These are phyloP conservation scores for Diplodia scrobiculata DNA, from an alignment of 2,329 filamentous ascomycete genomes.

Conservation along the genomic window DNA sequence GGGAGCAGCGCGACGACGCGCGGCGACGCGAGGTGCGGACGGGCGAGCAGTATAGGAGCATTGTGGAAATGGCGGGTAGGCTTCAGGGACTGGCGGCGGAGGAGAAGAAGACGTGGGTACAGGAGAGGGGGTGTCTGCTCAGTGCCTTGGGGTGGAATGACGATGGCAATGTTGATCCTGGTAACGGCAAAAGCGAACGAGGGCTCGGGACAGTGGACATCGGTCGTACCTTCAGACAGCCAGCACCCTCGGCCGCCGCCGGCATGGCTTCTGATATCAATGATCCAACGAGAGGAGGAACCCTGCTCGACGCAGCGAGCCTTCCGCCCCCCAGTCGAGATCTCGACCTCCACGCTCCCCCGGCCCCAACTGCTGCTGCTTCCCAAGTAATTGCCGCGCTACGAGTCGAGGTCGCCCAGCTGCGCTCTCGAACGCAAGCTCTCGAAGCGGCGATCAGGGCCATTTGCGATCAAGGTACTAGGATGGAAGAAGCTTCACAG, in stretches of 20 bases:
- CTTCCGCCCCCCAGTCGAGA: neutral
- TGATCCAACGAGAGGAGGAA: neutral
- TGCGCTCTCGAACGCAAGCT: conserved; percentile 38
- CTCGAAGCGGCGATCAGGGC: conserved; percentile 37
- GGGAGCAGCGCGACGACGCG: conserved; percentile 52
- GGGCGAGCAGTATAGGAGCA: conserved; percentile 54
- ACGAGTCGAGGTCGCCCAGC: conserved; percentile 38
- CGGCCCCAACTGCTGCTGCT: neutral
- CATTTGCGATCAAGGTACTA: conserved; percentile 38
- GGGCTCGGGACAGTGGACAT: neutral
- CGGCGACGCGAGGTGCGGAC: conserved; percentile 48
- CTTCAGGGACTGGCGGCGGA: conserved; percentile 50
- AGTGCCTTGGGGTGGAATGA: conserved; percentile 41
- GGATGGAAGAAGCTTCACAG: conserved; percentile 37
- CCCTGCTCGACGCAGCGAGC: neutral
- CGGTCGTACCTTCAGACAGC: neutral
- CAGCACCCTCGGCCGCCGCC: conserved; percentile 2
- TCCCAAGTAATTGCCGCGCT: conserved; percentile 40
- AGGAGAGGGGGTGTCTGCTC: conserved; percentile 46
- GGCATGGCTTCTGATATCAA: neutral
- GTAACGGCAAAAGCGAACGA: conserved; percentile 27
- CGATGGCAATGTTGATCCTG: conserved; percentile 34
- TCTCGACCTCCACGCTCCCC: neutral
- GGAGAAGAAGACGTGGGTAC: conserved; percentile 48
- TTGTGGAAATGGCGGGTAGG: conserved; percentile 54